Conservation (phyloP, 495 filamentous ascomycete genomes). For the Penicillium coffeae region DNA sequence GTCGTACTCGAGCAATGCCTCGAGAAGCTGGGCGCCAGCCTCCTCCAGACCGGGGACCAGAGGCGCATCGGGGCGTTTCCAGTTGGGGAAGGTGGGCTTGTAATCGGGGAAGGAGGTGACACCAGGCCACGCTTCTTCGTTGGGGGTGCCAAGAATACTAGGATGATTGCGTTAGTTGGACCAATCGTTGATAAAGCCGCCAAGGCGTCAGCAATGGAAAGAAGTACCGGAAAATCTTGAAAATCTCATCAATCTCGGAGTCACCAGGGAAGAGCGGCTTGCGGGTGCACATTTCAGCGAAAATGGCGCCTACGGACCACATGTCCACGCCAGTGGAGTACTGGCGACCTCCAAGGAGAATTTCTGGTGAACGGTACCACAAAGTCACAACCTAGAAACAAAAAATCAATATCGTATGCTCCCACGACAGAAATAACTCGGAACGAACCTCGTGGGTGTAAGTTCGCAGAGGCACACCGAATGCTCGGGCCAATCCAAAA, state of each 20-base stretch:
- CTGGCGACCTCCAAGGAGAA: slow-evolving; percentile 92
- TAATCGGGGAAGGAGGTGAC: slow-evolving; percentile 98
- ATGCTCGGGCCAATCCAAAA: slow-evolving; percentile 81
- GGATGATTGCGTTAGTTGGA: not conserved
- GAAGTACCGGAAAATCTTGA: slow-evolving; percentile 93
- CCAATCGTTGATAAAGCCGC: not conserved
- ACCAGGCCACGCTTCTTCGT: slow-evolving; percentile 86
- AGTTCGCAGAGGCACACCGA: slow-evolving; percentile 92
- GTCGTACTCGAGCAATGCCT: slow-evolving; percentile 88
- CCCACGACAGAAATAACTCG: not conserved
- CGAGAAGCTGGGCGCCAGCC: slow-evolving; percentile 82
- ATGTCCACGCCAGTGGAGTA: slow-evolving; percentile 99
- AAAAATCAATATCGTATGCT: not conserved
- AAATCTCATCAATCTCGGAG: slow-evolving; percentile 99
- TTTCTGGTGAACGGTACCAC: slow-evolving; percentile 98
- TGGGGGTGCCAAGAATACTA: slow-evolving; percentile 87
- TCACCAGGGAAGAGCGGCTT: slow-evolving; percentile 97
- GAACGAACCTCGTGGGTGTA: slow-evolving; percentile 85
- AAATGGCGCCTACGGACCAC: slow-evolving; percentile 99
- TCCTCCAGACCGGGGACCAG: slow-evolving; percentile 65
- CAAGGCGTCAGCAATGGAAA: not conserved
- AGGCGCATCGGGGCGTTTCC: slow-evolving; percentile 65
- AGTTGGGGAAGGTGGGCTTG: slow-evolving; percentile 95
- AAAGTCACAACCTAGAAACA: slow-evolving; percentile 77
- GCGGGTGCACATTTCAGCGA: slow-evolving; percentile 98